Evolutionary conservation across 176 grass and related monocot genomes (phyloP).

Genomic region (Oryza glaberrima): DNA sequence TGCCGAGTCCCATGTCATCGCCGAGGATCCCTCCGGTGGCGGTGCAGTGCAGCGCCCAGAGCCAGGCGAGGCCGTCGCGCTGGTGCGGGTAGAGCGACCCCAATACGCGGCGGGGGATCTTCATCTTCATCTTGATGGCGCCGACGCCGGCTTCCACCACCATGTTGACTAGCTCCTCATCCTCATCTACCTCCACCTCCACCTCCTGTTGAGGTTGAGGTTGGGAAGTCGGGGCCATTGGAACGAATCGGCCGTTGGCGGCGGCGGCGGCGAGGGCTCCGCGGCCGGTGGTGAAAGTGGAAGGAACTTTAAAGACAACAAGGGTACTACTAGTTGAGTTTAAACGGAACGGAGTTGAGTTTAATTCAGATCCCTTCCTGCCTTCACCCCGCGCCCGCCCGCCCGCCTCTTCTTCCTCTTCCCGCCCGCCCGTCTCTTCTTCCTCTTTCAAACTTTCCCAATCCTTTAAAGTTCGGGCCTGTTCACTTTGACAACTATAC

Average conservation of each 20-base stretch:
- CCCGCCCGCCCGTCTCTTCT: no score
- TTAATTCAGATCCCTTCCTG: no score
- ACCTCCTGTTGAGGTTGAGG: not conserved
- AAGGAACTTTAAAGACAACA: not conserved
- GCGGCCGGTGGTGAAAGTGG: no score
- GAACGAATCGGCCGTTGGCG: not conserved
- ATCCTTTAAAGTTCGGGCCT: no score
- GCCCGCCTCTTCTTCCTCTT: no score
- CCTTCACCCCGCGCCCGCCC: no score
- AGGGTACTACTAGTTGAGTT: no score
- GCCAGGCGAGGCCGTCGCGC: not conserved
- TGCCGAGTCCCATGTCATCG: slow-evolving; percentile 73
- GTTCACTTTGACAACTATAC: no score
- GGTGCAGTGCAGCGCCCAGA: not conserved
- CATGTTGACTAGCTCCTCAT: not conserved
- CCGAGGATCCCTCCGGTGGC: slow-evolving; percentile 1
- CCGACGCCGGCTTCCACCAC: not conserved
- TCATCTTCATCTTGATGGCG: not conserved
- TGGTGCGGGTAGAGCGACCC: not conserved
- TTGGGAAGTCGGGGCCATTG: not conserved
- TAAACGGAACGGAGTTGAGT: not conserved
- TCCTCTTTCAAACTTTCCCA: no score
- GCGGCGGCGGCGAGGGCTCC: no score
- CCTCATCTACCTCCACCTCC: not conserved
- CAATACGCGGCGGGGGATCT: not conserved